A percentile compares a stretch with the other conserved stretches of the same genome.
phyloP scores from a whole-genome alignment of 768 basidiomycete genomes.

The Jaapia argillacea region DNA sequence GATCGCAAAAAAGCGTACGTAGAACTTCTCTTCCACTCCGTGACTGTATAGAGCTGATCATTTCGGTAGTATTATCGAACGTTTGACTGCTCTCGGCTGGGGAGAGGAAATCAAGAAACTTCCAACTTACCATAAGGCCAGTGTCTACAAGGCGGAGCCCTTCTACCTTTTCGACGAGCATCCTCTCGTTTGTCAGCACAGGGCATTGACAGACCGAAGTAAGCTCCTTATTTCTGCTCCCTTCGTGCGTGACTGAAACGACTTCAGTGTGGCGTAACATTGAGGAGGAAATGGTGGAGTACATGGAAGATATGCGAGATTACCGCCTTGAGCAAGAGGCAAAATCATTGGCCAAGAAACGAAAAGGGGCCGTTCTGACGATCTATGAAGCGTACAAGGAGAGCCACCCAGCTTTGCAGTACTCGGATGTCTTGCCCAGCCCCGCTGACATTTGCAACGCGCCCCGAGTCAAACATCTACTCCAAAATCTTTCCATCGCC shows the following conservation, averaged over 20 bases:
- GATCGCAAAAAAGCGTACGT: too few species aligned
- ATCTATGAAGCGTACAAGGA: not conserved
- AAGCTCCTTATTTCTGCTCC: too few species aligned
- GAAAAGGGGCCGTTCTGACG: not conserved
- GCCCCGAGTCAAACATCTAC: too few species aligned
- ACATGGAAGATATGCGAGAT: constrained; percentile 7
- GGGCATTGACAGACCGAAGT: not conserved
- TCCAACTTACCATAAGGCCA: not conserved
- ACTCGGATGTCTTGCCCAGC: too few species aligned
- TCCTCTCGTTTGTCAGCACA: not conserved
- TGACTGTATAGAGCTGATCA: too few species aligned
- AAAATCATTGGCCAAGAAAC: not conserved
- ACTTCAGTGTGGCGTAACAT: constrained; percentile 7
- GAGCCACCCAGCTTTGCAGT: not conserved
- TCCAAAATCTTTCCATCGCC: too few species aligned
- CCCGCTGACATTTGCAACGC: too few species aligned
- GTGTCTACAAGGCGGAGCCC: not conserved
- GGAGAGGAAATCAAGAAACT: not conserved
- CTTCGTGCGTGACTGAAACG: too few species aligned
- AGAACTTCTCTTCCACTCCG: too few species aligned
- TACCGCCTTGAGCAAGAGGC: constrained; percentile 4
- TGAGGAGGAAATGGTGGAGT: constrained; percentile 4
- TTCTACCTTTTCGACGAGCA: not conserved
- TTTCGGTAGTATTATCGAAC: not conserved
- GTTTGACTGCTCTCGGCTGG: not conserved